Evolutionary conservation across 768 basidiomycete genomes (phyloP).

Genomic region (Auricularia sp.): DNA sequence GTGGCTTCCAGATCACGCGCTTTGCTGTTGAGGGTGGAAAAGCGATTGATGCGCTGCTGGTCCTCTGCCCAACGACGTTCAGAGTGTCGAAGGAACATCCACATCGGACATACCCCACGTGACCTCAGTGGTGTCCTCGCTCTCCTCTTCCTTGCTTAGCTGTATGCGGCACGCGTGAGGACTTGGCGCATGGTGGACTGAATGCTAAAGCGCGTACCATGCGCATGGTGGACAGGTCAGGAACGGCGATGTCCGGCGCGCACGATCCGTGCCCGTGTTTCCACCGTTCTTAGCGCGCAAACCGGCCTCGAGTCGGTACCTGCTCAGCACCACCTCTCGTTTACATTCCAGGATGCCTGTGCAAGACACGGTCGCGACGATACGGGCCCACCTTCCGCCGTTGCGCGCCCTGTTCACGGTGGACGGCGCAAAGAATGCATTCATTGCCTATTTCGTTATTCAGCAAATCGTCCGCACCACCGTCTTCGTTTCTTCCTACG

Average conservation of each 20-base stretch:
- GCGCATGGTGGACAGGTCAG: slow-evolving; percentile 31
- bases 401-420: neutral
- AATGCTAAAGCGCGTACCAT: slow-evolving; percentile 33
- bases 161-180: slow-evolving; percentile 18
- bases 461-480: neutral
- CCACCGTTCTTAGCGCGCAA: neutral
- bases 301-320: too few relatives aligned
- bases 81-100: neutral
- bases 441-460: neutral
- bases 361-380: neutral
- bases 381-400: neutral
- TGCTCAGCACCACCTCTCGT: neutral
- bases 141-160: slow-evolving; percentile 71
- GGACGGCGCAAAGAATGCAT: neutral
- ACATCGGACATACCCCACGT: slow-evolving; percentile 59
- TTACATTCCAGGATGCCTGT: neutral
- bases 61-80: slow-evolving; percentile 42
- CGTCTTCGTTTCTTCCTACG: slow-evolving; percentile 1
- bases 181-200: neutral
- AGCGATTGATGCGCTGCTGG: slow-evolving; percentile 83
- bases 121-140: slow-evolving; percentile 64
- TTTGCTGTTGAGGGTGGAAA: slow-evolving; percentile 84
- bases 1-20: slow-evolving; percentile 62
- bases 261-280: neutral
- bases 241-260: neutral